Evolutionary conservation across 495 filamentous ascomycete species (phyloP), one percentile per base, ranked within the genome.

Genomic region (Penicillium argentinense): DNA sequence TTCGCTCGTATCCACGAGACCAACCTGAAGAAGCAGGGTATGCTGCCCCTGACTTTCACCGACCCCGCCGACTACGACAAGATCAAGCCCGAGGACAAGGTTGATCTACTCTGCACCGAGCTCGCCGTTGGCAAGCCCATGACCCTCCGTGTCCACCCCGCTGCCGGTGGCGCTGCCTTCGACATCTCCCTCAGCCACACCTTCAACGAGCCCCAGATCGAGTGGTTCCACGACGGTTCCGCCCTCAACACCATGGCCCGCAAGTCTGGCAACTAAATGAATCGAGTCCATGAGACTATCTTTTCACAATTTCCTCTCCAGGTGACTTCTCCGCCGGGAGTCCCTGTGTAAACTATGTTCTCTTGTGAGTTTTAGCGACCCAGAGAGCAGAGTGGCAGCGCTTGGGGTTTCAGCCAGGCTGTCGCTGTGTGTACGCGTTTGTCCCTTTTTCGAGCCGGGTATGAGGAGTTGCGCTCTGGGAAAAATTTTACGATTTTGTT

Each of bases 1-100:
- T 98, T 98, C 68, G 93, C 93, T 62, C 95, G 93, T 87, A 98
- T 98, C 66, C 93, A 98, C 81, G 93, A 98, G 79, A 98, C 93
- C 77, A 98, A 98, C 82, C 74, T 98, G 77, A 98, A 98, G 89
- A 98, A 98, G 85, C 93, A 98, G 82, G 93, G 93, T 76, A 93
- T 98, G 90, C 88, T 98, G 75, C 93, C 93, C 61, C 80, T 98
- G 39, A 96, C 91, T 56, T 98, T 98, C 75, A 66, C 81, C 42
- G 84, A 97, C 63, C 93, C 95, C 19, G 95, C 84, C 65, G 93
- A 98, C 72, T 98, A 98, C 72, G 93, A 98, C 69, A 93, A 87
- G 78, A 95, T 98, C 74, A 79, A 87, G 63, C 88, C 90, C 52
- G 84, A 91, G 22, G 95, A 96, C 80, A 91, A 85, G 73, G 82